These are phyloP conservation scores for Delphinella strobiligena DNA, from an alignment of 2,329 filamentous ascomycete genomes.

Conservation along the genomic window DNA sequence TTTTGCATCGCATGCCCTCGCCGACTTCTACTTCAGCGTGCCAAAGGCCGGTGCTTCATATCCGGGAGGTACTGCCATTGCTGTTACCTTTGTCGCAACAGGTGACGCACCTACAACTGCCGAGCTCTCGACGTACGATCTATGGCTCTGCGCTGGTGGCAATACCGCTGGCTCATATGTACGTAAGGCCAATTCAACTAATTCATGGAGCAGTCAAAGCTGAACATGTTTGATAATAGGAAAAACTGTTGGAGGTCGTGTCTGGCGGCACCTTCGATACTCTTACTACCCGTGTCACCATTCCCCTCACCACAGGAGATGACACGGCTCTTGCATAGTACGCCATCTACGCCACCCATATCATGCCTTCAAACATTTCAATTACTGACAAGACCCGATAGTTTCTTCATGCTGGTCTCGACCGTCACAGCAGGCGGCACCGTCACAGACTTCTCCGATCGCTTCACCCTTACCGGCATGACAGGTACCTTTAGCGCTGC, in stretches of 20 bases:
- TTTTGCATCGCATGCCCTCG: conserved; percentile 32
- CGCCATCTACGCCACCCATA: conserved; percentile 15
- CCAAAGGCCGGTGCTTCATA: conserved; percentile 41
- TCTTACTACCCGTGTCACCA: not conserved
- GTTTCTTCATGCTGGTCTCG: conserved; percentile 49
- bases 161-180: conserved; percentile 39
- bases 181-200: conserved; percentile 11
- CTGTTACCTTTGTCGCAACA: conserved; percentile 45
- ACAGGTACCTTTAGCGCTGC: conserved; percentile 42
- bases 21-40: conserved; percentile 42
- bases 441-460: conserved; percentile 47
- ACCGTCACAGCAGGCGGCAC: conserved; percentile 41
- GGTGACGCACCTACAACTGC: conserved; percentile 37
- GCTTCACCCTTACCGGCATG: conserved; percentile 55
- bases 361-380: conserved; percentile 27
- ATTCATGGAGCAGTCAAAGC: not conserved
- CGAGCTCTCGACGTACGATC: conserved; percentile 41
- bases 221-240: not conserved
- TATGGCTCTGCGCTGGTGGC: conserved; percentile 50
- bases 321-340: conserved; percentile 5
- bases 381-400: conserved; percentile 19
- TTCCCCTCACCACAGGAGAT: not conserved
- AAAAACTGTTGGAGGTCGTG: not conserved
- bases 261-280: not conserved
- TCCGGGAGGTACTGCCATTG: conserved; percentile 38